Conservation (phyloP, 148 eudicot species). For the Camellia granthamiana region DNA sequence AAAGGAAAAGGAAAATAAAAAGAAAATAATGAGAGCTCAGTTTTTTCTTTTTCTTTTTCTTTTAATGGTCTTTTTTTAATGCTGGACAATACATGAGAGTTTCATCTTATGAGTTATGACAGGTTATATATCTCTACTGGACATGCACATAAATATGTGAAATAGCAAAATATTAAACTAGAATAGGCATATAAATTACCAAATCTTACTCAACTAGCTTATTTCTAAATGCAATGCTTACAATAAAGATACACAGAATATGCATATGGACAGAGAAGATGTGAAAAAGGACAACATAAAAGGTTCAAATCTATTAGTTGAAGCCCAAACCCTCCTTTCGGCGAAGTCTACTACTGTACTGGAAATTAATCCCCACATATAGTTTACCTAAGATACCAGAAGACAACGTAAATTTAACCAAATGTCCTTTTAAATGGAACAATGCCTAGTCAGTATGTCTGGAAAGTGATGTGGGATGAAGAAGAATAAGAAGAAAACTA, state of each 20-base stretch:
- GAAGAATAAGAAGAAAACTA: too few relatives aligned
- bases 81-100: background rate
- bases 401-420: background rate
- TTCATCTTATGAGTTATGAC: too few relatives aligned
- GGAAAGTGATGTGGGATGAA: too few relatives aligned
- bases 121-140: background rate
- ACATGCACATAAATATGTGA: too few relatives aligned
- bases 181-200: too few relatives aligned
- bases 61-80: too few relatives aligned
- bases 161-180: too few relatives aligned
- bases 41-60: background rate
- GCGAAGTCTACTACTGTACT: background rate
- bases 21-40: background rate
- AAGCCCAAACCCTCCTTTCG: background rate
- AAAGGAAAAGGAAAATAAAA: too few relatives aligned
- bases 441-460: slow-evolving; percentile 14
- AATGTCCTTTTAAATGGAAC: slow-evolving; percentile 35
- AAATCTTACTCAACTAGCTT: background rate
- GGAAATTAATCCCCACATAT: background rate
- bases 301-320: background rate
- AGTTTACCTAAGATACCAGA: background rate
- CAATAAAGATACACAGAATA: too few relatives aligned
- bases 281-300: background rate
- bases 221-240: slow-evolving; percentile 1
- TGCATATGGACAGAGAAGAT: background rate